Evolutionary conservation across 2,329 filamentous ascomycete genomes (phyloP).

Genomic region (Penicillium paneum): DNA sequence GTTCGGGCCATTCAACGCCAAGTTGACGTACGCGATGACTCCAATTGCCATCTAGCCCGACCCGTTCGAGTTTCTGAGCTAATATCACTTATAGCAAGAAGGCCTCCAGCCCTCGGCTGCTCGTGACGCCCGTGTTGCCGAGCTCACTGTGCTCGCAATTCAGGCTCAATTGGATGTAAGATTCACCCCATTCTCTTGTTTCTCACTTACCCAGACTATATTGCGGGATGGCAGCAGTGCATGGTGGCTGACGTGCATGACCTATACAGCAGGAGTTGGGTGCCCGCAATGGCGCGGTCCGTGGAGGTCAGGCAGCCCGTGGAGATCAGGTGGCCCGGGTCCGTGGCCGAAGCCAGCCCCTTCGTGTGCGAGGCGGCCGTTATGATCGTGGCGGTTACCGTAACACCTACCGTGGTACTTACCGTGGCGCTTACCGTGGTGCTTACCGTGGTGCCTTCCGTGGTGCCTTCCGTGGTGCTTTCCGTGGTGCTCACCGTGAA

Average conservation of each 20-base stretch:
- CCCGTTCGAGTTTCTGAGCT: background rate
- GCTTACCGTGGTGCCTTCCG: background rate
- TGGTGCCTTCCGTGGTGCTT: too few relatives aligned
- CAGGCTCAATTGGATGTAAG: background rate
- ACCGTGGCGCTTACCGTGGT: background rate
- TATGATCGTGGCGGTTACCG: background rate
- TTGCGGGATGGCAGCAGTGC: background rate
- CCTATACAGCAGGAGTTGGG: background rate
- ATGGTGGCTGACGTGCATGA: background rate
- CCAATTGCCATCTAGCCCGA: background rate
- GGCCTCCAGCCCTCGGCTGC: background rate
- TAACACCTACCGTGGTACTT: too few relatives aligned
- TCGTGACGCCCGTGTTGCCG: background rate
- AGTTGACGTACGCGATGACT: background rate
- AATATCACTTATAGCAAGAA: background rate
- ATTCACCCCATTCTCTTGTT: background rate
- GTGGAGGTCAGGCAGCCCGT: background rate
- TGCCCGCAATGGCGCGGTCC: background rate
- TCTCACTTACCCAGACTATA: background rate
- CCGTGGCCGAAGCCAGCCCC: background rate
- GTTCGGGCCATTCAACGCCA: background rate
- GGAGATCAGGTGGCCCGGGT: background rate
- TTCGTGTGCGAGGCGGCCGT: background rate
- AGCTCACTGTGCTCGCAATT: background rate
- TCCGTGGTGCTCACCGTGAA: too few relatives aligned